phyloP scores from a whole-genome alignment of 768 basidiomycete genomes.

The Tephrocybe rancida region DNA sequence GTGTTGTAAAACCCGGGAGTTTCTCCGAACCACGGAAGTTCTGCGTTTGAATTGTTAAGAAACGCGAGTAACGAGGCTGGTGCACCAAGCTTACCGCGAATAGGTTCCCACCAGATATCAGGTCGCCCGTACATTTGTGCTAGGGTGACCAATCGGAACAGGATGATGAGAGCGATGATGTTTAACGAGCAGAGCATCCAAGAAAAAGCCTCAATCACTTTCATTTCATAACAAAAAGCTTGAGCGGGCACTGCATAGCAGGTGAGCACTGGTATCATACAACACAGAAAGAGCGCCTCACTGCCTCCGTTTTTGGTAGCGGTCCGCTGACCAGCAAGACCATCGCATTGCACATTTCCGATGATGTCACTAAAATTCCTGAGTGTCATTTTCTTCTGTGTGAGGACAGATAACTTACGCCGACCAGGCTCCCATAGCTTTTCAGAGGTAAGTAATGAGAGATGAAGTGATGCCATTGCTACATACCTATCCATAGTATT shows the following conservation, averaged over 20 bases:
- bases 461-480: constrained; percentile 1
- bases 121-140: constrained; percentile 57
- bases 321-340: constrained; percentile 40
- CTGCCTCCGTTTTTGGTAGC: constrained; percentile 58
- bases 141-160: constrained; percentile 56
- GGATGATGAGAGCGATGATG: constrained; percentile 51
- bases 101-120: constrained; percentile 61
- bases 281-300: constrained; percentile 30
- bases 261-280: background rate
- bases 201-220: constrained; percentile 75
- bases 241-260: constrained; percentile 52
- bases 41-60: constrained; percentile 26
- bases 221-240: constrained; percentile 78
- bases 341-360: constrained; percentile 62
- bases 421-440: constrained; percentile 79
- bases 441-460: constrained; percentile 1
- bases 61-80: background rate
- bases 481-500: constrained; percentile 70
- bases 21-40: constrained; percentile 80
- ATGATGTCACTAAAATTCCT: constrained; percentile 63
- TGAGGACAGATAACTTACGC: constrained; percentile 45
- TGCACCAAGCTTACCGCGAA: constrained; percentile 38
- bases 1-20: constrained; percentile 63
- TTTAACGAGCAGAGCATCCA: constrained; percentile 66
- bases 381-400: background rate